These are phyloP conservation scores for Syzygium grande DNA, from an alignment of 345 rosid genomes.

Conservation along the genomic window DNA sequence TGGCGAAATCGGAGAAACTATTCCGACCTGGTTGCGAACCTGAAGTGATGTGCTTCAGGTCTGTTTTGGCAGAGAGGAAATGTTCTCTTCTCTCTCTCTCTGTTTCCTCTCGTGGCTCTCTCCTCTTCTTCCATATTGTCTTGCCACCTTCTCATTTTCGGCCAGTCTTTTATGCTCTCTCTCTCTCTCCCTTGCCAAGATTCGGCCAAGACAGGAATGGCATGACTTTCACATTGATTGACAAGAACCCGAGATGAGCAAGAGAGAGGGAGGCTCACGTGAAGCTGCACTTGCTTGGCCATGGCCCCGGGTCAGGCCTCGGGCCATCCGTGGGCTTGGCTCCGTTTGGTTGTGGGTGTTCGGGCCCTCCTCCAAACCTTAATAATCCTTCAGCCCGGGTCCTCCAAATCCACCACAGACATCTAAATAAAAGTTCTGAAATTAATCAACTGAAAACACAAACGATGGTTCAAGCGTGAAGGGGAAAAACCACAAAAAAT, in stretches of 20 bases:
- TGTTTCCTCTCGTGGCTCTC: background rate
- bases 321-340: background rate
- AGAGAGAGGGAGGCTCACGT: background rate
- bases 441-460: background rate
- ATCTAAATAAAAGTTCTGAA: background rate
- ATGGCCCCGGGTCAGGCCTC: background rate
- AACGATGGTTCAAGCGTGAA: background rate
- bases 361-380: background rate
- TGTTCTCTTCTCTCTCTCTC: background rate
- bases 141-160: background rate
- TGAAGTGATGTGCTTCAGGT: background rate
- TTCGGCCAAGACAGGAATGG: background rate
- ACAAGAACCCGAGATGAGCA: background rate
- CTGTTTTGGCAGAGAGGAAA: background rate
- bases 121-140: background rate
- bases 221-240: background rate
- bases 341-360: background rate
- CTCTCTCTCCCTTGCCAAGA: background rate
- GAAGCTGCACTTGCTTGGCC: background rate
- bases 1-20: background rate
- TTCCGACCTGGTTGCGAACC: background rate
- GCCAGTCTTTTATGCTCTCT: background rate
- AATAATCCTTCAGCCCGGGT: background rate
- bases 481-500: background rate
- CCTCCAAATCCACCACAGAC: background rate